These are phyloP conservation scores for Meyerozyma guilliermondii DNA, from an alignment of 1,139 yeast genomes.

Conservation along the genomic window DNA sequence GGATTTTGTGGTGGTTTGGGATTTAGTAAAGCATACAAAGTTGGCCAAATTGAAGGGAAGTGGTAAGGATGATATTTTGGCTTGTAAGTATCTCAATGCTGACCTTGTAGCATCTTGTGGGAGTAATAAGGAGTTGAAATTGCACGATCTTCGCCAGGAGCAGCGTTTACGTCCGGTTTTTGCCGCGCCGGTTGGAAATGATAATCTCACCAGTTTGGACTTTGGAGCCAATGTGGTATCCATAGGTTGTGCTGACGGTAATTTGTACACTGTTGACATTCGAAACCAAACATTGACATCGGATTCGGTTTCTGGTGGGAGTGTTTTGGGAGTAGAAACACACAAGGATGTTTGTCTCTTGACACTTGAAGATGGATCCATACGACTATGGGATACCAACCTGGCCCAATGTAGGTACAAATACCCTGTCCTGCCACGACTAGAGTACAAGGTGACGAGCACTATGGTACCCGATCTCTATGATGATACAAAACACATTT, in stretches of 20 bases:
- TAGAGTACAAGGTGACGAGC: slow-evolving; percentile 8
- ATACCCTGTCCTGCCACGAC: neutral
- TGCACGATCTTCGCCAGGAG: slow-evolving; percentile 16
- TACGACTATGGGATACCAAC: slow-evolving; percentile 2
- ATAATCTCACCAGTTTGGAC: slow-evolving; percentile 23
- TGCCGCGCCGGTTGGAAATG: slow-evolving; percentile 19
- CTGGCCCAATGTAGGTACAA: neutral
- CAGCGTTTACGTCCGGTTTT: slow-evolving; percentile 11
- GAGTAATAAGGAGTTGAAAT: slow-evolving; percentile 14
- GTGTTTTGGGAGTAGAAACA: slow-evolving; percentile 4
- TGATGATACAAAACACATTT: slow-evolving; percentile 6
- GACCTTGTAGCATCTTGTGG: slow-evolving; percentile 24
- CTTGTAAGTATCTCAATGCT: slow-evolving; percentile 10
- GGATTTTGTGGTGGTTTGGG: slow-evolving; percentile 10
- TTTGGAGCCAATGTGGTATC: slow-evolving; percentile 9
- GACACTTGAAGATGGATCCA: slow-evolving; percentile 11
- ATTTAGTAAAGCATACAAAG: slow-evolving; percentile 12
- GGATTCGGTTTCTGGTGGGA: slow-evolving; percentile 10
- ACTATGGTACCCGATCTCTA: slow-evolving; percentile 8
- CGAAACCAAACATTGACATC: slow-evolving; percentile 15
- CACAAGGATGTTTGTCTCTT: slow-evolving; percentile 6
- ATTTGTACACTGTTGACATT: slow-evolving; percentile 22
- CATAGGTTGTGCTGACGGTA: slow-evolving; percentile 27
- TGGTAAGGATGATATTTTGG: slow-evolving; percentile 12
- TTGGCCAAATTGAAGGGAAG: slow-evolving; percentile 6